Conservation (phyloP, 306 rosid species). For the Citrullus mucosospermus region DNA sequence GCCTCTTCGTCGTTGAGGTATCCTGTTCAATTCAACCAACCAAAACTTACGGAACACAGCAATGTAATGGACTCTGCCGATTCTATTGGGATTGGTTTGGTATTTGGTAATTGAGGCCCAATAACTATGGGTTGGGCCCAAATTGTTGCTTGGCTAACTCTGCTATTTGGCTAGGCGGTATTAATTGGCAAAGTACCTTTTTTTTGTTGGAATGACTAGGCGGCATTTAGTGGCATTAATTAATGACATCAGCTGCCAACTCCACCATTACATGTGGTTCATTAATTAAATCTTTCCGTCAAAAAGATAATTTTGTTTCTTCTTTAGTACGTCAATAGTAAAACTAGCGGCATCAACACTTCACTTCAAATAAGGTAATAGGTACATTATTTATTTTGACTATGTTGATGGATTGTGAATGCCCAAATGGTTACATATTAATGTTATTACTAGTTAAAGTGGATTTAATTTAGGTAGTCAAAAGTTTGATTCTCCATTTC, state of each 20-base stretch:
- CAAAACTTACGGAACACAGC: not conserved
- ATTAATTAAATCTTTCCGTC: not conserved
- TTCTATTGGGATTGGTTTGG: not conserved
- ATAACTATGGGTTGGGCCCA: not conserved
- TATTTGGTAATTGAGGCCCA: not conserved
- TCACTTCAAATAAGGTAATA: too few species aligned
- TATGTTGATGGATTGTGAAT: too few species aligned
- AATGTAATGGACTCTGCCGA: not conserved
- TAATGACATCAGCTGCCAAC: not conserved
- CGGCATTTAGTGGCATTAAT: not conserved
- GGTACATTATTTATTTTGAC: too few species aligned
- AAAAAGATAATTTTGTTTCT: too few species aligned
- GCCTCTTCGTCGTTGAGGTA: constrained; percentile 65
- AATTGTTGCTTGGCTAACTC: too few species aligned
- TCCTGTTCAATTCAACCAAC: constrained; percentile 25
- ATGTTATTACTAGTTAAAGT: too few species aligned
- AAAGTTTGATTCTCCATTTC: too few species aligned
- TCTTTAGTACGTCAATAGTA: too few species aligned
- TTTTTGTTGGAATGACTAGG: not conserved
- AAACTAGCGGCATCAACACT: too few species aligned
- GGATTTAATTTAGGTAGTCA: too few species aligned
- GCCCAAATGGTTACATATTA: too few species aligned
- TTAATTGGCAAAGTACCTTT: not conserved
- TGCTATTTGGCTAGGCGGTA: too few species aligned
- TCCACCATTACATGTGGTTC: not conserved